Conservation (phyloP, 345 rosid genomes). For the Hibiscus trionum region DNA sequence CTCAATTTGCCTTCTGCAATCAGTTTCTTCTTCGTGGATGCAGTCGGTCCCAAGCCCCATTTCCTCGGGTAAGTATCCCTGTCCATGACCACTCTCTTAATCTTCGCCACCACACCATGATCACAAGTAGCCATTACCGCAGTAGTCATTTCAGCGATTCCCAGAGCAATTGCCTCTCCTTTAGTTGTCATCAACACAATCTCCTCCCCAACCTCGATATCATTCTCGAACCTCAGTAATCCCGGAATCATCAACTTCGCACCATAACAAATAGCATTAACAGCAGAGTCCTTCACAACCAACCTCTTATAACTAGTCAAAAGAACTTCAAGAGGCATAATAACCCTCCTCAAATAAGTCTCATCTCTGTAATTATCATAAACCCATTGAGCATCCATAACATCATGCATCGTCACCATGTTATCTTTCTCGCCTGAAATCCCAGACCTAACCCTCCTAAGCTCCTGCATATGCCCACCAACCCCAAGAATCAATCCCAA, state of each 20-base stretch:
- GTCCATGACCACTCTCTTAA: slow-evolving; percentile 97
- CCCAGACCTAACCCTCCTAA: slow-evolving; percentile 92
- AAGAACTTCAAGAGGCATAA: slow-evolving; percentile 86
- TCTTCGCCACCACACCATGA: slow-evolving; percentile 93
- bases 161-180: slow-evolving; percentile 88
- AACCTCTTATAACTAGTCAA: slow-evolving; percentile 89
- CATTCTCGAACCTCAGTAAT: slow-evolving; percentile 82
- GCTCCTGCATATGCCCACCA: slow-evolving; percentile 94
- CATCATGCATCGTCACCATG: slow-evolving; percentile 97
- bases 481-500: slow-evolving; percentile 88
- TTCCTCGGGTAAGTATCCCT: slow-evolving; percentile 94
- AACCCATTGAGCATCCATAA: slow-evolving; percentile 93
- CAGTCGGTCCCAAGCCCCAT: slow-evolving; percentile 90
- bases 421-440: slow-evolving; percentile 86
- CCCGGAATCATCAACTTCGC: slow-evolving; percentile 94
- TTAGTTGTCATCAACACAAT: slow-evolving; percentile 92
- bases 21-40: slow-evolving; percentile 83
- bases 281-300: slow-evolving; percentile 90
- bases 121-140: slow-evolving; percentile 93
- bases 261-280: slow-evolving; percentile 92
- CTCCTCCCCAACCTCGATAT: slow-evolving; percentile 78
- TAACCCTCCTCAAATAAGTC: slow-evolving; percentile 68
- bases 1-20: slow-evolving; percentile 74
- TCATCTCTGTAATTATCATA: slow-evolving; percentile 64
- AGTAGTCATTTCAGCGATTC: slow-evolving; percentile 97